Base-by-base conservation (phyloP, 2,329 filamentous ascomycete species). In the Chrysoporthe deuterocubensis region DNA sequence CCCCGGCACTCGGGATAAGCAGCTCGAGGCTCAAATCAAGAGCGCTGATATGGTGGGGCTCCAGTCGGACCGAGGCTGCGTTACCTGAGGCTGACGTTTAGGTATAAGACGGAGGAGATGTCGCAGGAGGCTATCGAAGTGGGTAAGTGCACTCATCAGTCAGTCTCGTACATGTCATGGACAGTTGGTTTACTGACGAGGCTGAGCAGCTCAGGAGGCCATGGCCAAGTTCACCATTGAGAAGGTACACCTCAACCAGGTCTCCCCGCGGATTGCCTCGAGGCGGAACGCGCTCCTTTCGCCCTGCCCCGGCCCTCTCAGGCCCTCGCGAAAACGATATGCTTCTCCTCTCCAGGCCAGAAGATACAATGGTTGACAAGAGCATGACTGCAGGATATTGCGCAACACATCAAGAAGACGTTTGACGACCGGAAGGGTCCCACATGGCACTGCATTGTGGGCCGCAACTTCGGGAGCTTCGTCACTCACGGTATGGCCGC, bases 391-490 rank as follows among this genome's bases (percentile, higher is more conserved):
- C 73, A 97, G 93, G 94, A 97, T 78, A 97, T 97, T 77, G 94
- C 94, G 50, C 93, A 97, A 81, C 92, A 93, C 81, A 97, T 97
- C 84, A 97, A 97, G 87, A 92, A 92, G 81, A 94, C 94, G 78
- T 98, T 99, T 76, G 96, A 99, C 80, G 92, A 93, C 76, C 91
- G 94, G 78, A 97, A 97, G 84, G 96, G 96, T 46, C 94, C 95
- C 71, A 99, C 96, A 79, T 99, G 95, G 96, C 96, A 99, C 82
- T 99, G 96, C 82, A 97, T 99, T 74, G 96, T 99, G 44, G 96
- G 96, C 71, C 89, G 96, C 74, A 98, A 99, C 86, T 99, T 99
- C 83, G 96, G 96, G 74, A 98, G 95, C 82, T 99, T 98, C 75
- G 96, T 99, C 63, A 99, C 96, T 52, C 96, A 99, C 77, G 94